Base-by-base conservation (phyloP, 2,329 filamentous ascomycete genomes). In the Septoria linicola region DNA sequence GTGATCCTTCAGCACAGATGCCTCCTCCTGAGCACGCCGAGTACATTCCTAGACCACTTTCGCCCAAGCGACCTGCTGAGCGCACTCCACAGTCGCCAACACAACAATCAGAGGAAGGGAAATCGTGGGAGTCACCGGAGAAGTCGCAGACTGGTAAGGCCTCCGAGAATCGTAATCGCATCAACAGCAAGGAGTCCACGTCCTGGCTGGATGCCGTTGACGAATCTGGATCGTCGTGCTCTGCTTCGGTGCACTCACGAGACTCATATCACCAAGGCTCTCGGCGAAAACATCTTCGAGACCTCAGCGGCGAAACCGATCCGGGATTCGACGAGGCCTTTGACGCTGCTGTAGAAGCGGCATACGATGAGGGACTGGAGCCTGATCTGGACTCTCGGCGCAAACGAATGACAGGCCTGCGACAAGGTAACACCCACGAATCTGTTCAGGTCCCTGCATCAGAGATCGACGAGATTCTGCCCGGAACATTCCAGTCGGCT, bases 261-360 rank as follows among this genome's bases (percentile, higher is more conserved):
- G 79, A 88, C 41, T 83, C 85, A 3, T 91, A 88, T 1, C 88
- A 86, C 1, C 72, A 85, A 52, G 80, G 83, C 36, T 72, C 87
- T 41, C 79, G 82, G 55, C 79, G 86, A 57, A 88, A 85, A 63
- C 85, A 87, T 58, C 80, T 89, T 46, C 82, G 86, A 41, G 77
- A 77, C 30, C 67, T 78, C 2, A 92, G 87, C 58, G 84, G 83
- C 37, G 83, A 80, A 23, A 93, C 89, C 0, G 89, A 95, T 67
- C 86, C 88, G 5, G 91, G 96, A 65, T 96, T 97, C 59, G 91
- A 96, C 70, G 90, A 89, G 7, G 93, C 93, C 3, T 77, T 97
- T 36, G 92, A 97, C 72, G 92, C 91, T 19, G 93, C 93, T 11
- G 91, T 97, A 7, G 93, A 97, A 70, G 92, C 92, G 43, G 93